Evolutionary conservation across 805 yeast genomes (phyloP).

Genomic region (Millerozyma miso): DNA sequence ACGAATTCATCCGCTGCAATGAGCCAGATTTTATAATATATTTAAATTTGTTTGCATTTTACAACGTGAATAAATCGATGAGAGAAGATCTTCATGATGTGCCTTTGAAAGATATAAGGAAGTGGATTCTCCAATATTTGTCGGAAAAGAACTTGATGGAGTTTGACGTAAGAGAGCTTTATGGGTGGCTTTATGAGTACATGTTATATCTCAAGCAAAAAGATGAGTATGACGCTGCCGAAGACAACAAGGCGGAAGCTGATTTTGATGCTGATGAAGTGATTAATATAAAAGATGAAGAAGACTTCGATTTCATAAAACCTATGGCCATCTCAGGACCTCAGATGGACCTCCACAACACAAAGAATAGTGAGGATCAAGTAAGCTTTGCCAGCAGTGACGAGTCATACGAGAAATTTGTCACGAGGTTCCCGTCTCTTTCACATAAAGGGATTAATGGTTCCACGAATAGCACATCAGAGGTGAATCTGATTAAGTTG

Average conservation of each 20-base stretch:
- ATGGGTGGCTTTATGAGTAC: constrained; percentile 37
- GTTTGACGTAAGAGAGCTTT: constrained; percentile 33
- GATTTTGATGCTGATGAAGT: background rate
- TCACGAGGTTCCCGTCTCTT: constrained; percentile 6
- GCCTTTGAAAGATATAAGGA: constrained; percentile 17
- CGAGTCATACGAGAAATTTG: constrained; percentile 5
- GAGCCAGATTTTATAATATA: constrained; percentile 40
- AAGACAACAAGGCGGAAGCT: too few species aligned
- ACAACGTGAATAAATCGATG: constrained; percentile 25
- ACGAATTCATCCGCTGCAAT: constrained; percentile 30
- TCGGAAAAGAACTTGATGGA: constrained; percentile 23
- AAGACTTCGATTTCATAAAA: constrained; percentile 4
- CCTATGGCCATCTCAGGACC: background rate
- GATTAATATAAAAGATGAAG: background rate
- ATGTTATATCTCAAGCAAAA: constrained; percentile 31
- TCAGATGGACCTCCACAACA: too few species aligned
- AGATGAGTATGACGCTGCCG: constrained; percentile 13
- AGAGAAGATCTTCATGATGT: constrained; percentile 16
- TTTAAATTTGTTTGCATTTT: constrained; percentile 38
- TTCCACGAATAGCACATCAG: background rate
- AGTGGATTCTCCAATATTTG: constrained; percentile 26
- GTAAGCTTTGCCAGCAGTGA: background rate
- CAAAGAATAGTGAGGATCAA: background rate
- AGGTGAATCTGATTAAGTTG: background rate
- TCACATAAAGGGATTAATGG: background rate